Conservation (phyloP, 805 yeast genomes). For the Wickerhamiella cacticola region DNA sequence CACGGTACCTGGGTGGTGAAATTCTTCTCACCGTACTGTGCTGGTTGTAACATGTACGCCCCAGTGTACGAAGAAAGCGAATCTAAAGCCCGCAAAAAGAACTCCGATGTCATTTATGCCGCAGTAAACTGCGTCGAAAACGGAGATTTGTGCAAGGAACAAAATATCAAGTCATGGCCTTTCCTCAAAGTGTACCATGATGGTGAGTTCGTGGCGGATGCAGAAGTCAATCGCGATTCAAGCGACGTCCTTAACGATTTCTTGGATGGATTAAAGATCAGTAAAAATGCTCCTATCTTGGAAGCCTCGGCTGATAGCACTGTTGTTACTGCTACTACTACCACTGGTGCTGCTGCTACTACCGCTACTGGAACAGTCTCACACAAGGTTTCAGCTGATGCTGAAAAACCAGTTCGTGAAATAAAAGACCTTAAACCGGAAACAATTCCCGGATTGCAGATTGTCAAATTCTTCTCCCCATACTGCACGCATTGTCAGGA, state of each 20-base stretch:
- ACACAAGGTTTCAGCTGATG: not conserved
- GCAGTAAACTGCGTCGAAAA: slow-evolving; percentile 78
- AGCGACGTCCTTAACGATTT: slow-evolving; percentile 15
- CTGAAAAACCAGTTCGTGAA: slow-evolving; percentile 10
- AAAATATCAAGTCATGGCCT: slow-evolving; percentile 59
- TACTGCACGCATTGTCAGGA: slow-evolving; percentile 71
- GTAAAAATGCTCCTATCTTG: slow-evolving; percentile 11
- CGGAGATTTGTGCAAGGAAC: slow-evolving; percentile 73
- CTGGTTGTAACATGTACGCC: slow-evolving; percentile 65
- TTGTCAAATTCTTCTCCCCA: slow-evolving; percentile 86
- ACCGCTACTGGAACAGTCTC: not conserved
- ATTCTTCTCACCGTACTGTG: slow-evolving; percentile 81
- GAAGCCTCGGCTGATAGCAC: not conserved
- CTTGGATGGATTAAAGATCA: not conserved
- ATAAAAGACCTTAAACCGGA: slow-evolving; percentile 15
- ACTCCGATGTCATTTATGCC: slow-evolving; percentile 41
- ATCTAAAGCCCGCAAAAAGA: slow-evolving; percentile 31
- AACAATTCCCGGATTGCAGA: slow-evolving; percentile 38
- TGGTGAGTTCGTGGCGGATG: slow-evolving; percentile 24
- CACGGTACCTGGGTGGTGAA: slow-evolving; percentile 63
- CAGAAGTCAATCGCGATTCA: slow-evolving; percentile 15
- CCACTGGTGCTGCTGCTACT: not conserved
- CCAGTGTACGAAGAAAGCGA: slow-evolving; percentile 74
- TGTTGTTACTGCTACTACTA: not conserved
- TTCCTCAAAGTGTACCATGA: slow-evolving; percentile 47